Base-by-base conservation (phyloP, 228 moss, liverwort and hornwort species). In the Sphagnum magellanicum region DNA sequence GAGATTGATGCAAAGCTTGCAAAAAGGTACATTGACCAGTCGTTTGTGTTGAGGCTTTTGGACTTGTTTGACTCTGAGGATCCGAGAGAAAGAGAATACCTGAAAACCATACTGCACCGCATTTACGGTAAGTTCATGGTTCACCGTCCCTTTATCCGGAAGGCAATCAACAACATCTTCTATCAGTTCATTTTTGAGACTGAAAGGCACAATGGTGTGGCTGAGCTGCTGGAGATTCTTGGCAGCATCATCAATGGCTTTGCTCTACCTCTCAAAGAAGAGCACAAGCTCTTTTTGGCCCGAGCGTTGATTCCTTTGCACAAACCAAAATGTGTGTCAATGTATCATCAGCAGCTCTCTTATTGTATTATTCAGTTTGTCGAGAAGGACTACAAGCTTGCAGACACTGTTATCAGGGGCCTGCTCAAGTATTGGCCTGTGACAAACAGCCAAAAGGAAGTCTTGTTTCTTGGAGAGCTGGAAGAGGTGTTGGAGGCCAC, bases 51-150 rank as follows among this genome's bases (percentile, higher is more conserved):
- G 70, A 88, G 85, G 79, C 74, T 97, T 82, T 85, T 97, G 50
- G 93, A 97, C 71, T 82, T 97, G 74, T 97, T 97, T 82, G 97
- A 97, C 80, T 93, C 91, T 66, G 97, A 97, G 91, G 97, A 97
- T 72, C 93, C 97, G 51, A 86, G 97, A 67, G 97, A 97, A 83
- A 88, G 93, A 59, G 97, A 97, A 87, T 97, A 97, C 58, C 76
- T 97, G 83, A 97, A 97, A 85, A 93, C 97, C 63, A 97, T 97
- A 48, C 72, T 97, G 91, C 97, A 97, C 79, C 88, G 93, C 66
- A 97, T 97, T 68, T 97, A 96, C 80, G 95, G 95, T 48, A 96
- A 96, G 92, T 96, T 96, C 72, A 96, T 96, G 95, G 95, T 96
- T 76, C 97, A 97, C 78, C 90, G 97, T 67, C 97, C 97, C 64